Percentiles rank a stretch among this genome's conserved stretches.
phyloP scores from a whole-genome alignment of 495 filamentous ascomycete species.

The Aspergillus olivimuriae region DNA sequence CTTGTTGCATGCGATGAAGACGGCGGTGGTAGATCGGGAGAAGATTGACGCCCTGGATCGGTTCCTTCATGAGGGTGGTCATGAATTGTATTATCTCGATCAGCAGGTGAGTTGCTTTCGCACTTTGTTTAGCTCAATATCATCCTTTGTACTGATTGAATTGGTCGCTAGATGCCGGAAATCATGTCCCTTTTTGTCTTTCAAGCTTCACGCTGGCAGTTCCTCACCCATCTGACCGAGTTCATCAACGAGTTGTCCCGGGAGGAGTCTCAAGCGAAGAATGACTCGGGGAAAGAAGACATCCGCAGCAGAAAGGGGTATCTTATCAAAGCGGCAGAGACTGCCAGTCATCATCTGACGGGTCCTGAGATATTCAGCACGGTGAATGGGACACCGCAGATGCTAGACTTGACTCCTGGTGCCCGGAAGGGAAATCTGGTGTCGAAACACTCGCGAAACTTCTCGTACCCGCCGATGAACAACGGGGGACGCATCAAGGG shows the following conservation, averaged over 20 bases:
- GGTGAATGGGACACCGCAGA: conserved; percentile 13
- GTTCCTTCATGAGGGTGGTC: conserved; percentile 73
- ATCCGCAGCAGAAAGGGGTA: conserved; percentile 36
- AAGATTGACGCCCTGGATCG: conserved; percentile 73
- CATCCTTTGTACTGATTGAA: not conserved
- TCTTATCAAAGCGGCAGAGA: conserved; percentile 31
- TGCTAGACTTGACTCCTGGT: conserved; percentile 28
- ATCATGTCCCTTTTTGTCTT: conserved; percentile 86
- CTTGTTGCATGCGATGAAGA: conserved; percentile 58
- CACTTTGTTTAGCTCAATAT: no score
- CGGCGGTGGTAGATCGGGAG: conserved; percentile 77
- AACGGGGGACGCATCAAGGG: conserved; percentile 39
- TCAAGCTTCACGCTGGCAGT: conserved; percentile 74
- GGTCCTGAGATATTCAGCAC: conserved; percentile 29
- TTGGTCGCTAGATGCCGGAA: conserved; percentile 55
- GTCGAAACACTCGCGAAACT: conserved; percentile 19
- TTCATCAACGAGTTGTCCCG: conserved; percentile 46
- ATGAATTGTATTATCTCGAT: conserved; percentile 72
- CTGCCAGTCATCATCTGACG: conserved; percentile 26
- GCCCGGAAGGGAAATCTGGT: conserved; percentile 23
- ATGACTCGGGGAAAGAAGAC: conserved; percentile 21
- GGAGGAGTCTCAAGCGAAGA: conserved; percentile 12
- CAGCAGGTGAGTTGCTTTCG: conserved; percentile 44
- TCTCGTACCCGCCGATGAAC: conserved; percentile 24
- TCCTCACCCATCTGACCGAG: conserved; percentile 61